Evolutionary conservation across 108 stramenopile species (phyloP), one percentile per base, ranked within the genome.

Genomic region (Fistulifera pelliculosa): DNA sequence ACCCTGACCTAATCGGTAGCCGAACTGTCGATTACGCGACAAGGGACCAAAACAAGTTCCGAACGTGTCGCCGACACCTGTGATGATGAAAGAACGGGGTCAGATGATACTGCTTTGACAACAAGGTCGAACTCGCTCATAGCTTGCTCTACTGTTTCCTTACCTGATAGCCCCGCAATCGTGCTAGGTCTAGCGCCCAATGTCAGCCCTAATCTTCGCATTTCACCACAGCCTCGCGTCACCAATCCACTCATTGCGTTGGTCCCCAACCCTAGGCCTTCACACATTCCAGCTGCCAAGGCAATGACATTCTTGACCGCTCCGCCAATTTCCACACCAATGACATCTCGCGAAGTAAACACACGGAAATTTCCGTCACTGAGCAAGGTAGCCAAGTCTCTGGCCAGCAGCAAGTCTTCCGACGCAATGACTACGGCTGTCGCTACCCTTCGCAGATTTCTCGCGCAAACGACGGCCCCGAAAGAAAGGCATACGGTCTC

Each of bases 261-360:
- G 19, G 94, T 97, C 18, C 96, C 96, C 42, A 95, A 64, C 26
- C 92, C 96, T 13, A 97, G 62, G 19, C 93, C 96, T 65, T 97
- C 96, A 58, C 93, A 94, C 96, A 97, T 97, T 27, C 96, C 96
- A 27, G 96, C 96, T 6, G 94, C 96, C 23, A 97, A 62, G 0
- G 96, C 96, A 65, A 97, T 93, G 22, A 97, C 96, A 71, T 97
- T 97, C 62, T 97, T 97, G 48, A 96, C 93, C 14, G 94, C 94
- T 11, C 96, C 96, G 14, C 96, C 96, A 62, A 97, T 83, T 69
- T 97, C 96, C 19, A 97, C 90, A 19, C 96, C 96, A 56, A 92
- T 75, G 2, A 95, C 94, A 73, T 95, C 94, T 28, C 75, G 51
- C 31, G 84, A 70, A 7, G 94, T 95, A 71, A 93, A 96, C 6